These are phyloP conservation scores for Phytophthora hibernalis DNA, from an alignment of 352 stramenopile species.

Conservation along the genomic window DNA sequence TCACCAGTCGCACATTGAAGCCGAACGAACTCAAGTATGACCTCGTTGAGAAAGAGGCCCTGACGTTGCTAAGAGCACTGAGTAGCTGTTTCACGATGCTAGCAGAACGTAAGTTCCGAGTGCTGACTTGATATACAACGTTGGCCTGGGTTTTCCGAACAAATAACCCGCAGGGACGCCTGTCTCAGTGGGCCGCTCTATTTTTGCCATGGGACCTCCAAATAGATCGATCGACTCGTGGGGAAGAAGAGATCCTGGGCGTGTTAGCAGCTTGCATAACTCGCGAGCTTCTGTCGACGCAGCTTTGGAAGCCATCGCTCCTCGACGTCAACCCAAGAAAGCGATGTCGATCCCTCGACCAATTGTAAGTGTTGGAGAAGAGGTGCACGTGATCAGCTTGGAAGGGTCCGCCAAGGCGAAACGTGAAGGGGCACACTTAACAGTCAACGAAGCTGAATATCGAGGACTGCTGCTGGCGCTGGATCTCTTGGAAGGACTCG, in stretches of 20 bases:
- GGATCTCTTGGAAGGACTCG: not conserved
- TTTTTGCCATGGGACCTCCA: slow-evolving; percentile 1
- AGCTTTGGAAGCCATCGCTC: not conserved
- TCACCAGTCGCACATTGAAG: slow-evolving; percentile 22
- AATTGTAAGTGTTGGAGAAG: not conserved
- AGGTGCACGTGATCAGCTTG: slow-evolving; percentile 11
- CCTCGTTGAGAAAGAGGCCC: too few relatives aligned
- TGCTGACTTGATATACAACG: slow-evolving; percentile 8
- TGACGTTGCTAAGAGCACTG: too few relatives aligned
- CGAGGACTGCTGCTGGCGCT: not conserved
- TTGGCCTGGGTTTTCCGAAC: slow-evolving; percentile 10
- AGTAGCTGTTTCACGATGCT: slow-evolving; percentile 15
- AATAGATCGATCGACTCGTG: not conserved
- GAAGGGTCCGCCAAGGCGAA: slow-evolving; percentile 8
- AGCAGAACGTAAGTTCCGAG: not conserved
- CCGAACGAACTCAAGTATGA: slow-evolving; percentile 22
- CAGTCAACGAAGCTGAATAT: slow-evolving; percentile 29
- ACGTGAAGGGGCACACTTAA: slow-evolving; percentile 5
- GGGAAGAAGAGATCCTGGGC: not conserved
- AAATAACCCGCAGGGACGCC: not conserved
- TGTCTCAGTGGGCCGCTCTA: slow-evolving; percentile 4
- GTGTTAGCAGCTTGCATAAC: not conserved
- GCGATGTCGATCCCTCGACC: not conserved
- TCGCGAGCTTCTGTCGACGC: not conserved
- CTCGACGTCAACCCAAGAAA: not conserved